Percentiles rank a stretch among this genome's conserved stretches.
phyloP scores from a whole-genome alignment of 2,329 filamentous ascomycete genomes.

The Uncinocarpus reesii region DNA sequence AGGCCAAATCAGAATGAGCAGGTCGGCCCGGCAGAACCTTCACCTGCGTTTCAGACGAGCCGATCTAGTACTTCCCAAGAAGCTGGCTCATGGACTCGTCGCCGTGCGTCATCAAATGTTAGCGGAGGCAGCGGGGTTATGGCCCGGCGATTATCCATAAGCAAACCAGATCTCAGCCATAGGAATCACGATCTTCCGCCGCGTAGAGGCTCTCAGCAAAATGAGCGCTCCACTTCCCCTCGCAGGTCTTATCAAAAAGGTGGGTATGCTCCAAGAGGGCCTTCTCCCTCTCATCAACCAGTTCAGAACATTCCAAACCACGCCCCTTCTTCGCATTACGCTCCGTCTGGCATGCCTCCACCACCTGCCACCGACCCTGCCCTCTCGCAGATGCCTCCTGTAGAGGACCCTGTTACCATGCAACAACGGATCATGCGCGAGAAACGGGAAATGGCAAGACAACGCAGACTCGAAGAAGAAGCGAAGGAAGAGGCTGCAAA shows the following conservation, averaged over 20 bases:
- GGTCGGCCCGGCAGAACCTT: constrained; percentile 64
- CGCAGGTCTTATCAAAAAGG: constrained; percentile 21
- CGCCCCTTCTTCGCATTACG: constrained; percentile 20
- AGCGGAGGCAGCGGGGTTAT: constrained; percentile 72
- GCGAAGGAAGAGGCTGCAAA: constrained; percentile 48
- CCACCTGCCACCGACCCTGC: constrained; percentile 15
- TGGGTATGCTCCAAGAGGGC: constrained; percentile 17
- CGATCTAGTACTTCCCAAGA: constrained; percentile 57
- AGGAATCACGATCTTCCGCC: constrained; percentile 29
- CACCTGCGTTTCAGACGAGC: constrained; percentile 72
- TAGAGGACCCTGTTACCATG: constrained; percentile 39
- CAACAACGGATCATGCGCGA: constrained; percentile 54
- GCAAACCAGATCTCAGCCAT: constrained; percentile 37
- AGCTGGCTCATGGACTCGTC: constrained; percentile 54
- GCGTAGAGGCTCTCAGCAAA: constrained; percentile 31
- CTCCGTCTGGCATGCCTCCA: constrained; percentile 18
- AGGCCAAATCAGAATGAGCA: constrained; percentile 54
- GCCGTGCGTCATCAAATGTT: constrained; percentile 80
- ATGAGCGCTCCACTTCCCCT: constrained; percentile 26
- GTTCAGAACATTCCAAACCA: constrained; percentile 16
- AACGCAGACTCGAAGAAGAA: constrained; percentile 45
- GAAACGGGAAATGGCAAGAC: constrained; percentile 47
- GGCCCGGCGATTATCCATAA: constrained; percentile 52
- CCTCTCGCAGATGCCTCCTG: constrained; percentile 17
- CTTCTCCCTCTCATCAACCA: constrained; percentile 25